Evolutionary conservation across 2,329 filamentous ascomycete genomes (phyloP).

Genomic region (Cercospora sesami): DNA sequence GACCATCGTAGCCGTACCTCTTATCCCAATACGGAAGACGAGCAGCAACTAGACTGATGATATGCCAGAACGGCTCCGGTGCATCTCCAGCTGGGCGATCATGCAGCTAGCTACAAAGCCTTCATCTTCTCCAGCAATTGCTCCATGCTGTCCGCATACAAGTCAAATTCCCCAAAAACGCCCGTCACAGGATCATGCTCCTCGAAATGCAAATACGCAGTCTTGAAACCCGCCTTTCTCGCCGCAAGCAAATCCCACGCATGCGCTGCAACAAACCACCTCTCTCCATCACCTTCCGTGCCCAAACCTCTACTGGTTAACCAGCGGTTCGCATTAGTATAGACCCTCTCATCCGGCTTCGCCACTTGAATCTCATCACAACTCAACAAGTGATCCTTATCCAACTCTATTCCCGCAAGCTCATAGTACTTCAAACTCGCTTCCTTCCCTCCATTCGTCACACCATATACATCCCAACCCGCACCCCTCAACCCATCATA

Average conservation of each 20-base stretch:
- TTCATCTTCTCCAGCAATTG: conserved; percentile 36
- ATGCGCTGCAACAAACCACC: conserved; percentile 38
- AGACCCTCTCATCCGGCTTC: conserved; percentile 35
- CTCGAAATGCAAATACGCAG: conserved; percentile 35
- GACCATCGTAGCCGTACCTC: neutral
- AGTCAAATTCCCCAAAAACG: conserved; percentile 37
- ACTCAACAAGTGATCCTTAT: conserved; percentile 32
- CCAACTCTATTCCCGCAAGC: conserved; percentile 32
- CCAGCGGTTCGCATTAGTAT: conserved; percentile 30
- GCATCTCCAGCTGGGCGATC: neutral
- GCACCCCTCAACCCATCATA: conserved; percentile 32
- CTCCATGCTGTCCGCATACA: conserved; percentile 33
- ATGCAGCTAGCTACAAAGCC: conserved; percentile 14
- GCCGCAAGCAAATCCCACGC: conserved; percentile 35
- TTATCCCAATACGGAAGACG: neutral
- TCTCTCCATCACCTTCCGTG: conserved; percentile 28
- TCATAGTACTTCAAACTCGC: conserved; percentile 35
- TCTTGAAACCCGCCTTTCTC: conserved; percentile 37
- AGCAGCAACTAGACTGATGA: neutral
- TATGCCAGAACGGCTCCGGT: neutral
- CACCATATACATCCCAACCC: conserved; percentile 36
- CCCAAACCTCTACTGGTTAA: conserved; percentile 29
- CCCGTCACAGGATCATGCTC: conserved; percentile 35
- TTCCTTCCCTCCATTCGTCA: conserved; percentile 36
- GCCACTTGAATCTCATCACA: conserved; percentile 36